These are phyloP conservation scores for Eimeria acervulina DNA, from an alignment of 169 alveolate species.

Conservation along the genomic window DNA sequence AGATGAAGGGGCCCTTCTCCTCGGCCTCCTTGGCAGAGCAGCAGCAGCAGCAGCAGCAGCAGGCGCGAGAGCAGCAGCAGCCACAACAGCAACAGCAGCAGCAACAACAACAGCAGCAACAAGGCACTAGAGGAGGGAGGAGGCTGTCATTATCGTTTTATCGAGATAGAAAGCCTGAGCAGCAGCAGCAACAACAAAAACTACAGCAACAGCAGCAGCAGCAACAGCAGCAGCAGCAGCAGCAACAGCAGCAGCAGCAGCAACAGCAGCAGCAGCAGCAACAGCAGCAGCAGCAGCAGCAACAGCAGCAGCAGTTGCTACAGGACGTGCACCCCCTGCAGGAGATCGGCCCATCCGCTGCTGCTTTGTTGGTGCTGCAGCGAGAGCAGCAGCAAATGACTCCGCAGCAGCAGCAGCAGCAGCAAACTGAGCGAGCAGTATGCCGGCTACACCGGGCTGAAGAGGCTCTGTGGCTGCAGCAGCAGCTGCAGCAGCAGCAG, in stretches of 20 bases:
- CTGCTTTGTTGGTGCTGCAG: slow-evolving; percentile 46
- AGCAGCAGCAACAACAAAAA: neutral
- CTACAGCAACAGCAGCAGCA: slow-evolving; percentile 1
- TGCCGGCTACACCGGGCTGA: slow-evolving; percentile 50
- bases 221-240: slow-evolving; percentile 47
- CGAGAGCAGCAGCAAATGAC: slow-evolving; percentile 42
- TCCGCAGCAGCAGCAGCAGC: slow-evolving; percentile 44
- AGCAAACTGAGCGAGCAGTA: neutral
- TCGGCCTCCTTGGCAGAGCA: neutral
- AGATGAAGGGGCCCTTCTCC: slow-evolving; percentile 44
- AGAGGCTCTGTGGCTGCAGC: slow-evolving; percentile 32
- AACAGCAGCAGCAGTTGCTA: slow-evolving; percentile 32
- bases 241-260: slow-evolving; percentile 35
- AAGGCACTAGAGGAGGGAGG: neutral
- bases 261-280: neutral
- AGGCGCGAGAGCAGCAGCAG: neutral
- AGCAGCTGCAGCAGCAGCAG: slow-evolving; percentile 72
- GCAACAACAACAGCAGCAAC: slow-evolving; percentile 12
- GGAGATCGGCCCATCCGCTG: slow-evolving; percentile 27
- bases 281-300: slow-evolving; percentile 18
- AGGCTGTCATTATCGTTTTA: neutral
- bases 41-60: slow-evolving; percentile 54
- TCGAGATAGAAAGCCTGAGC: neutral
- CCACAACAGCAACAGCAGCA: neutral
- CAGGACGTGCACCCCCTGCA: slow-evolving; percentile 12